Evolutionary conservation across 805 yeast species (phyloP), one percentile per base, ranked within the genome.

Genomic region (Starmerella lactis-condensi): DNA sequence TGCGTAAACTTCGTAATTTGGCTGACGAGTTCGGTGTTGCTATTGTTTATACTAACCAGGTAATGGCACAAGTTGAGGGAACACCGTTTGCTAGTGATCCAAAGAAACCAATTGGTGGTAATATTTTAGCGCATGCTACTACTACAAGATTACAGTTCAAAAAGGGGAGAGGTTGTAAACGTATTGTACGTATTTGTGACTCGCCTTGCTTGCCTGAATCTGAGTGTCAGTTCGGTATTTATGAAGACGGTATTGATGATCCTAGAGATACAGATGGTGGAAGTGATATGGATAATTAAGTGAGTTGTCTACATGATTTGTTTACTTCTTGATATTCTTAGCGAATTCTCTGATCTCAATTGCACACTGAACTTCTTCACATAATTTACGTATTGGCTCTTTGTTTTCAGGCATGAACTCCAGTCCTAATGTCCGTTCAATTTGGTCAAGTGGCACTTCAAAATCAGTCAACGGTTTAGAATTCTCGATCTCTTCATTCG

Each of bases 11-110:
- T 38, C 96, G 89, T 54, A 61, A 93, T 45, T 64, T 89, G 33
- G 96, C 96, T 0, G 98, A 89, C 54, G 96, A 85, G 58, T 89
- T 78, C 56, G 98, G 98, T 28, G 81, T 89, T 35, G 98, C 96
- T 0, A 93, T 85, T 7, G 82, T 89, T 5, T 81, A 89, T 28
- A 77, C 91, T 2, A 89, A 89, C 56, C 98, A 89, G 55, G 98
- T 89, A 15, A 94, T 81, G 5, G 95, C 96, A 4, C 95, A 83
- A 54, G 98, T 89, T 13, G 98, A 89, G 49, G 91, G 91, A 47
- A 70, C 70, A 25, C 58, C 70, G 60, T 83, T 72, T 53, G 82
- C 83, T 45, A 93, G 94, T 1, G 98, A 89, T 53, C 95, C 96
- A 11, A 89, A 89, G 54, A 89, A 89, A 53, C 98, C 98, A 12